These are phyloP conservation scores for Aegilops longissima DNA, from an alignment of 176 grass and related monocot genomes.

Conservation along the genomic window DNA sequence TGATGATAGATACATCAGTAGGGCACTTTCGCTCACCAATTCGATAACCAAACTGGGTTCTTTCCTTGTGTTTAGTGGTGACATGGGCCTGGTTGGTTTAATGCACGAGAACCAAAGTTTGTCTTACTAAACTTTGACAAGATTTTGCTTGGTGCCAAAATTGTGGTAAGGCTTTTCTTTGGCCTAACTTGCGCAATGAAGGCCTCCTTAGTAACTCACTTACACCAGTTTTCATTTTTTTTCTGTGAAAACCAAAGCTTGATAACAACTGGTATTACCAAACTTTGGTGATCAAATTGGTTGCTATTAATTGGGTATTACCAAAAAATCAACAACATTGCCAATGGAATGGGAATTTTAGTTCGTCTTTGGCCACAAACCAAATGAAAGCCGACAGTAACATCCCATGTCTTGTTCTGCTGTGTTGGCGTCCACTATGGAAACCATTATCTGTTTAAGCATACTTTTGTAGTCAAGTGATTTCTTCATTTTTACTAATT, in stretches of 20 bases:
- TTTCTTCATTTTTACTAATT: neutral
- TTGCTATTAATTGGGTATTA: neutral
- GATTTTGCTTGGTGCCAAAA: neutral
- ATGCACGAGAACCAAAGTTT: neutral
- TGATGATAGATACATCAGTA: neutral
- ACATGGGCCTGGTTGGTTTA: neutral
- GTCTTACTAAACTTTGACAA: neutral
- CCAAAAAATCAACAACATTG: neutral
- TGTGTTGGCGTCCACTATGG: neutral
- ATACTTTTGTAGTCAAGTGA: neutral
- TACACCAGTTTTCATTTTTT: neutral
- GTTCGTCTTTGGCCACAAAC: neutral
- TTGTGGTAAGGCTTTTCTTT: neutral
- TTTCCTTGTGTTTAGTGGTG: neutral
- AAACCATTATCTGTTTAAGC: neutral
- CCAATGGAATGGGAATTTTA: neutral
- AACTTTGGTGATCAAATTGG: neutral
- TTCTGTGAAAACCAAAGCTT: neutral
- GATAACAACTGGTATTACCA: neutral
- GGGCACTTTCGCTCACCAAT: neutral
- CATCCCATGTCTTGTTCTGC: neutral
- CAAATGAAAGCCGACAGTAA: neutral
- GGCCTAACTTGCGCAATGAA: neutral
- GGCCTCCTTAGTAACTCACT: neutral
- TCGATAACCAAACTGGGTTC: neutral